These are phyloP conservation scores for Lodderomyces jiufengensis DNA, from an alignment of 1,139 yeast genomes.

Conservation along the genomic window DNA sequence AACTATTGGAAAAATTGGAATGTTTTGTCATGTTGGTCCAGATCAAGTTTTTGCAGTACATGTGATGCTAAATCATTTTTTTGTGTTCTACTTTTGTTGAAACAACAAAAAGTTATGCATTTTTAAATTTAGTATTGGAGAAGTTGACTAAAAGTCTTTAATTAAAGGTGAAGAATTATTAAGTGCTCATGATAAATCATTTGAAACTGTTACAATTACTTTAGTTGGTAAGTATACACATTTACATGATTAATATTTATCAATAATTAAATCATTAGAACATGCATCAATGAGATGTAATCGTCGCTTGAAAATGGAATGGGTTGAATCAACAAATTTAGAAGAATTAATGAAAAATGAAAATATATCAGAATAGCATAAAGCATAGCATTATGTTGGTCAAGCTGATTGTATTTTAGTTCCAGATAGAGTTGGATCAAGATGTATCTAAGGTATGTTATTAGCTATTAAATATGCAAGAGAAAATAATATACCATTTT, in stretches of 20 bases:
- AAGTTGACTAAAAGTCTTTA: conserved; percentile 53
- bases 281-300: conserved; percentile 91
- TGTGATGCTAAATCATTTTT: conserved; percentile 95
- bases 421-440: conserved; percentile 96
- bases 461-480: conserved; percentile 97
- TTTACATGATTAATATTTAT: conserved; percentile 89
- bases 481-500: conserved; percentile 86
- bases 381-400: conserved; percentile 93
- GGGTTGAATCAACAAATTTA: conserved; percentile 94
- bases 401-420: conserved; percentile 96
- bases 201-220: conserved; percentile 87
- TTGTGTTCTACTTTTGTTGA: conserved; percentile 89
- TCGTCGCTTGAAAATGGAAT: conserved; percentile 77
- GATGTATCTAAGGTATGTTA: conserved; percentile 99
- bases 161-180: conserved; percentile 67
- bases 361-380: conserved; percentile 78
- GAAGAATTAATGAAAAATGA: conserved; percentile 65
- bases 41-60: conserved; percentile 96
- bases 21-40: conserved; percentile 99
- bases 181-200: conserved; percentile 71
- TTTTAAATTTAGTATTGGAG: conserved; percentile 66
- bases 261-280: conserved; percentile 92
- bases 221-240: conserved; percentile 96
- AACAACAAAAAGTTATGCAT: conserved; percentile 81
- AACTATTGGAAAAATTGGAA: conserved; percentile 91